Evolutionary conservation across 2,329 filamentous ascomycete species (phyloP).

Genomic region (Bipolaris cookei): DNA sequence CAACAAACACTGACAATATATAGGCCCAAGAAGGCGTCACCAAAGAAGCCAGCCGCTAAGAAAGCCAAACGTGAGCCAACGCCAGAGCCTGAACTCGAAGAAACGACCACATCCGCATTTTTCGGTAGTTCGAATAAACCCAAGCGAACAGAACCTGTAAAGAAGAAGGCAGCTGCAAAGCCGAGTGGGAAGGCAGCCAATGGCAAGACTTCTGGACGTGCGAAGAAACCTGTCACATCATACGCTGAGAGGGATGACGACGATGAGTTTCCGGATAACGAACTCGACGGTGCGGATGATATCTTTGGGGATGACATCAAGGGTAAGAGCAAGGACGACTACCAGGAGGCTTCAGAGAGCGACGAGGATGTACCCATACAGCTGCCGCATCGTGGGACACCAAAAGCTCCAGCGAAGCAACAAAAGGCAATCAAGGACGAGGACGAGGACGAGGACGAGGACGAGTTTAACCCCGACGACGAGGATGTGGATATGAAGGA

Average conservation of each 20-base stretch:
- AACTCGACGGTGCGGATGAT: conserved; percentile 71
- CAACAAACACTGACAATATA: conserved; percentile 29
- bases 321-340: conserved; percentile 68
- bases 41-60: conserved; percentile 65
- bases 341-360: conserved; percentile 63
- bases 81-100: conserved; percentile 60
- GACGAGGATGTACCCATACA: conserved; percentile 39
- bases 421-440: conserved; percentile 52
- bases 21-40: conserved; percentile 52
- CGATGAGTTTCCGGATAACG: conserved; percentile 56
- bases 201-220: conserved; percentile 46
- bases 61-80: conserved; percentile 60
- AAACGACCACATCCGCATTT: conserved; percentile 67
- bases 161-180: conserved; percentile 46
- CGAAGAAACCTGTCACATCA: conserved; percentile 53
- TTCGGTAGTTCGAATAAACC: conserved; percentile 66
- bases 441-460: conserved; percentile 51
- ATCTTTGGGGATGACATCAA: conserved; percentile 79
- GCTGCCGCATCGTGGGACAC: conserved; percentile 48
- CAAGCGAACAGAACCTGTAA: conserved; percentile 55
- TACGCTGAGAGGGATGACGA: conserved; percentile 66
- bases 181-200: conserved; percentile 43
- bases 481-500: conserved; percentile 63
- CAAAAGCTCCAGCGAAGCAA: conserved; percentile 51
- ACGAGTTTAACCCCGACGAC: conserved; percentile 50